phyloP scores from a whole-genome alignment of 2,329 filamentous ascomycete species.

The Cordyceps militaris region DNA sequence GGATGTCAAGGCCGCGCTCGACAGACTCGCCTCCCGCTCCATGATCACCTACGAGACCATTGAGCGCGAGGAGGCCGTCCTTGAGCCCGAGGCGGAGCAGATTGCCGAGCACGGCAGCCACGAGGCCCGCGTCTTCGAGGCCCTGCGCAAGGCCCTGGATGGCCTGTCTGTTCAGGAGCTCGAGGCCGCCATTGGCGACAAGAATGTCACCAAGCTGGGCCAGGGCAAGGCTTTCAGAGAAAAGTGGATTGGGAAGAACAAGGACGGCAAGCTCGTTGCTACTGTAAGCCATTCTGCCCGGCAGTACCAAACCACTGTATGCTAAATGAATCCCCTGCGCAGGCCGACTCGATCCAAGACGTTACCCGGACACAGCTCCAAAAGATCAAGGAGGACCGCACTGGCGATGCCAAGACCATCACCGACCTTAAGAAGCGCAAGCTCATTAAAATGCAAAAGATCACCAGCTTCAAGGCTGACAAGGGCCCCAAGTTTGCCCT shows the following conservation, averaged over 20 bases:
- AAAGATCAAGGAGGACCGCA: slow-evolving; percentile 62
- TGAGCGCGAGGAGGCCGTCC: slow-evolving; percentile 66
- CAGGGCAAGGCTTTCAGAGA: slow-evolving; percentile 88
- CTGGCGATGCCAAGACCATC: slow-evolving; percentile 68
- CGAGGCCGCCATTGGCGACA: slow-evolving; percentile 62
- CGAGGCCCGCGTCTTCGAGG: slow-evolving; percentile 76
- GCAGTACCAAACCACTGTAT: background rate
- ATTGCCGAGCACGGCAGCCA: slow-evolving; percentile 72
- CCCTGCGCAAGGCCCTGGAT: slow-evolving; percentile 63
- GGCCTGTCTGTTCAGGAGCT: slow-evolving; percentile 75
- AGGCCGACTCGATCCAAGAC: slow-evolving; percentile 71
- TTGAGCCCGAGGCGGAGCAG: slow-evolving; percentile 68
- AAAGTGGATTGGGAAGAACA: slow-evolving; percentile 61
- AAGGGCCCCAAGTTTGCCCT: slow-evolving; percentile 86
- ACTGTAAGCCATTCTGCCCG: slow-evolving; percentile 32
- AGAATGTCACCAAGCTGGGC: slow-evolving; percentile 72
- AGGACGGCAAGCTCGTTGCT: slow-evolving; percentile 48
- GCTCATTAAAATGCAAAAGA: slow-evolving; percentile 75
- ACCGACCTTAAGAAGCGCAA: slow-evolving; percentile 88
- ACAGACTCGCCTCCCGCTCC: slow-evolving; percentile 73
- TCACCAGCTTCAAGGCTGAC: slow-evolving; percentile 72
- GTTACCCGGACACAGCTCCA: slow-evolving; percentile 68
- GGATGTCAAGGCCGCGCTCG: slow-evolving; percentile 77
- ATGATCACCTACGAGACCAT: slow-evolving; percentile 84
- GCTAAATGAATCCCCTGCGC: background rate